Conservation (phyloP, 78 protist genomes). For the Reticulomyxa filosa region DNA sequence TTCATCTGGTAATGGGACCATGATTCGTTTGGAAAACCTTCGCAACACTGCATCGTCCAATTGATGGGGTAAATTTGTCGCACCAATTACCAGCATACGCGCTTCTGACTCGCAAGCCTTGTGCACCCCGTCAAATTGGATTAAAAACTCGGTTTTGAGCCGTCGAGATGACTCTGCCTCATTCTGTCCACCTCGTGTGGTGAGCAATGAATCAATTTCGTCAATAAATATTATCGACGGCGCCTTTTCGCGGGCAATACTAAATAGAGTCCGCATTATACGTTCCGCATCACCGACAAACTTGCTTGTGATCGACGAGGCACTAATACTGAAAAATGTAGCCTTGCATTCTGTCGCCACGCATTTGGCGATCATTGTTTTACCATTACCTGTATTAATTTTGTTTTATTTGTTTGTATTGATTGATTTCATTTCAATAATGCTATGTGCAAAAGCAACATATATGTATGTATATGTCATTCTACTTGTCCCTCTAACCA, state of each 20-base stretch:
- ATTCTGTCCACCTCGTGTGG: slow-evolving; percentile 2
- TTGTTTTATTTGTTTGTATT: too few relatives aligned
- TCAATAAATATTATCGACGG: slow-evolving; percentile 47
- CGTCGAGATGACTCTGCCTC: slow-evolving; percentile 15
- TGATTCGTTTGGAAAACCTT: slow-evolving; percentile 11
- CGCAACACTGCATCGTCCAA: slow-evolving; percentile 25
- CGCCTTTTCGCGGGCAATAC: slow-evolving; percentile 14
- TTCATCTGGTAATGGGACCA: slow-evolving; percentile 23
- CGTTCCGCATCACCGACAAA: slow-evolving; percentile 24
- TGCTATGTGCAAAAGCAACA: too few relatives aligned
- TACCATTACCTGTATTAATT: slow-evolving; percentile 19
- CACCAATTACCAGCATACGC: slow-evolving; percentile 22
- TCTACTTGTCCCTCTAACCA: too few relatives aligned
- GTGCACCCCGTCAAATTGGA: slow-evolving; percentile 36
- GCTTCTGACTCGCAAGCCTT: slow-evolving; percentile 4
- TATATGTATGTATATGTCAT: too few relatives aligned
- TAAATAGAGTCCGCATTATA: slow-evolving; percentile 32
- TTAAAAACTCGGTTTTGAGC: slow-evolving; percentile 39
- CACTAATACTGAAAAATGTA: slow-evolving; percentile 28
- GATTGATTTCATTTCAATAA: too few relatives aligned
- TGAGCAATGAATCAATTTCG: slow-evolving; percentile 51
- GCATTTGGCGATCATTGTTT: slow-evolving; percentile 24
- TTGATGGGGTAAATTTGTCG: slow-evolving; percentile 31
- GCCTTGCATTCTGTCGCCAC: slow-evolving; percentile 17
- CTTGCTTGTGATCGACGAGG: slow-evolving; percentile 28